Evolutionary conservation across 441 rosid species (phyloP), one percentile per base, ranked within the genome.

Genomic region (Populus hybrid): DNA sequence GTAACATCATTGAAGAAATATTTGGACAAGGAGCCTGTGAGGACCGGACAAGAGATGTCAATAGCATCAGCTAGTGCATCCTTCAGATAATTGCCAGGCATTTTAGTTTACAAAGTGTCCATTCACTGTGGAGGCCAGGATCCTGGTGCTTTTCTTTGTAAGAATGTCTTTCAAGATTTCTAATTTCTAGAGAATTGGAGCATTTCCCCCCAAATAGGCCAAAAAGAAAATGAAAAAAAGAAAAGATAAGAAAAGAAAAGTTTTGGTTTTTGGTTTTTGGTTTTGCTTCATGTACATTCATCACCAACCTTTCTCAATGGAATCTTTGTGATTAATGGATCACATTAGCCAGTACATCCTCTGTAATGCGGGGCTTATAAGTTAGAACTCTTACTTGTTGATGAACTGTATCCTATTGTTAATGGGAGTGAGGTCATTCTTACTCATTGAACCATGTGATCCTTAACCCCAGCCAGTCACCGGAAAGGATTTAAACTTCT

Each of bases 1-100:
- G 85, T 70, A 88, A 83, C 74, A 81, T 90, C 82, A 90, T 88
- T 34, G 88, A 88, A 77, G 93, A 88, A 82, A 88, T 86, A 14
- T 88, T 90, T 18, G 87, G 91, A 10, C 85, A 84, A 46, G 86
- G 80, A 50, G 75, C 90, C 20, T 82, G 81, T 85, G 82, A 87
- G 72, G 79, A 78, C 24, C 73, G 77, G 77, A 75, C 79, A 74
- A 69, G 69, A 70, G 70, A 79, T 80, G 76, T 75, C 40, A 68
- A 74, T 69, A 67, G 84, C 77, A 72, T 70, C 81, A 50, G 70
- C 66, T 75, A 35, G 80, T 61, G 59, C 67, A 68, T 70, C 14
- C 24, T 0, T 65, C 61, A 12, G 10, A 5, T 72, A 26, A 40
- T 10, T 69, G 24, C 24, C 40, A 23, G 46, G 26, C 10, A 2